phyloP scores from a whole-genome alignment of 1,284 basidiomycete species.

The Puccinia hordei region DNA sequence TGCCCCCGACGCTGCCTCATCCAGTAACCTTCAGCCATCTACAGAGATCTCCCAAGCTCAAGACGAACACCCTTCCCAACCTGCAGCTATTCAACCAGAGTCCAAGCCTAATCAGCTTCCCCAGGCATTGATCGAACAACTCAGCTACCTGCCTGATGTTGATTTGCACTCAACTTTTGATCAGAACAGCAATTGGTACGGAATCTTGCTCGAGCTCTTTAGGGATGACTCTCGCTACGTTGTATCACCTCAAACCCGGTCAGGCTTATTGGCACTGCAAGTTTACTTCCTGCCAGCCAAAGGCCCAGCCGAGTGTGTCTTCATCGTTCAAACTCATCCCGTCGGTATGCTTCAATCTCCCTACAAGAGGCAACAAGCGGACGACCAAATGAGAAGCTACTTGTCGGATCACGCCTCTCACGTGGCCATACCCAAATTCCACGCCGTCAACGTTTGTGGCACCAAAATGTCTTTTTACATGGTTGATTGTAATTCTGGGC shows the following conservation, averaged over 20 bases:
- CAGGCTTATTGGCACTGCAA: conserved; percentile 4
- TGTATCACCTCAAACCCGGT: conserved; percentile 3
- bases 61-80: not conserved
- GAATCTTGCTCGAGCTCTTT: conserved; percentile 19
- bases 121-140: not conserved
- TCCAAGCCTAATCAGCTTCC: not conserved
- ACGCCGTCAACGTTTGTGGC: conserved; percentile 35
- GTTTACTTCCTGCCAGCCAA: conserved; percentile 10
- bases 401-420: conserved; percentile 23
- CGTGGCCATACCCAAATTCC: conserved; percentile 19
- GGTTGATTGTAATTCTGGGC: conserved; percentile 20
- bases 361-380: conserved; percentile 33
- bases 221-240: conserved; percentile 21
- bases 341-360: not conserved
- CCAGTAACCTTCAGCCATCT: not conserved
- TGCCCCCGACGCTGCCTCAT: not conserved
- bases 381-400: conserved; percentile 23
- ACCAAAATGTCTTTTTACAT: conserved; percentile 37
- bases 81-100: not conserved
- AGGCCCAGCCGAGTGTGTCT: conserved; percentile 10
- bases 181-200: conserved; percentile 15
- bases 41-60: not conserved
- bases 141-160: not conserved
- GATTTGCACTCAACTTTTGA: conserved; percentile 5
- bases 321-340: conserved; percentile 23